These are phyloP conservation scores for Serendipita sp. DNA, from an alignment of 768 basidiomycete genomes.

Conservation along the genomic window DNA sequence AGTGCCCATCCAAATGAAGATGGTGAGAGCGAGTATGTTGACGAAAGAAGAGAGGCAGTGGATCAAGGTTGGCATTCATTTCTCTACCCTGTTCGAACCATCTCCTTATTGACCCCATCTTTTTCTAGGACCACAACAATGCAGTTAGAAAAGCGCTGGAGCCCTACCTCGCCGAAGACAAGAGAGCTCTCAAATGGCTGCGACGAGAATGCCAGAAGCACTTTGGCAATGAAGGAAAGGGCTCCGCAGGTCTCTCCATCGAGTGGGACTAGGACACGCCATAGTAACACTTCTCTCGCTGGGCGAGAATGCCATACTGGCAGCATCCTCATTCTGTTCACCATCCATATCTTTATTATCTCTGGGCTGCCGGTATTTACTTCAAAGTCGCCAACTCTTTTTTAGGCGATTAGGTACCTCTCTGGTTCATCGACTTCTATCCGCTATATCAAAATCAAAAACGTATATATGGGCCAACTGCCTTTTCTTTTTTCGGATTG, in stretches of 20 bases:
- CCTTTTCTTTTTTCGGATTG: too few relatives aligned
- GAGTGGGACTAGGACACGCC: constrained; percentile 52
- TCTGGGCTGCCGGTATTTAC: neutral
- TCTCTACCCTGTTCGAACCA: neutral
- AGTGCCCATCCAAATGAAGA: constrained; percentile 83
- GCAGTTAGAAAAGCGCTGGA: constrained; percentile 48
- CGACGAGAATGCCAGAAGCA: constrained; percentile 59
- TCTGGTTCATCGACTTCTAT: too few relatives aligned
- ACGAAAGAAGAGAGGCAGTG: constrained; percentile 75
- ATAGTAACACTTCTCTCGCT: neutral
- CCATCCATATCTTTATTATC: neutral
- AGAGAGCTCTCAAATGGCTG: constrained; percentile 67
- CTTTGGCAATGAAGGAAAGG: constrained; percentile 49
- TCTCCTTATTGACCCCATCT: constrained; percentile 9
- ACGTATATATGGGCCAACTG: too few relatives aligned
- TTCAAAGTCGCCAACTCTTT: neutral
- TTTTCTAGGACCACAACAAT: constrained; percentile 68
- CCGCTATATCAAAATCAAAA: too few relatives aligned
- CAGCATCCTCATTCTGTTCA: neutral
- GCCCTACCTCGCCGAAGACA: constrained; percentile 57
- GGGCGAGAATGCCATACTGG: neutral
- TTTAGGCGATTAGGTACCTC: too few relatives aligned
- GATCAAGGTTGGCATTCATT: constrained; percentile 43
- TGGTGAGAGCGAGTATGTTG: constrained; percentile 75
- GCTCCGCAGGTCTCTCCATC: constrained; percentile 56